Evolutionary conservation across 1,284 basidiomycete genomes (phyloP).

Genomic region (Ceratobasidium sp.): DNA sequence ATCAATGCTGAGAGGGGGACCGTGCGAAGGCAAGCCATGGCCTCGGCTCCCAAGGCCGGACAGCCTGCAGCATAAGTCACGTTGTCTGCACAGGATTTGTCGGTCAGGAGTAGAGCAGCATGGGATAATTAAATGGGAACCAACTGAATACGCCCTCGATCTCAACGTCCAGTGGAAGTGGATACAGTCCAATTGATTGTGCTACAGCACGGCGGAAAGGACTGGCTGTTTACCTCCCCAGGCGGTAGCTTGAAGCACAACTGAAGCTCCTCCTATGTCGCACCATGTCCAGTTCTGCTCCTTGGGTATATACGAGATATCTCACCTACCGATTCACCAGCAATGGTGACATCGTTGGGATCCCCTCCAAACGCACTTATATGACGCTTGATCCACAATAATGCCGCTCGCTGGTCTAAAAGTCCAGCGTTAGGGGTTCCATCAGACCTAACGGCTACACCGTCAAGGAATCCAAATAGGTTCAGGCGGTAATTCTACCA

Average conservation of each 20-base stretch:
- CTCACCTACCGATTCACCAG: conserved; percentile 39
- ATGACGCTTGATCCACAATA: conserved; percentile 41
- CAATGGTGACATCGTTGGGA: conserved; percentile 41
- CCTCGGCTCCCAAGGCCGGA: conserved; percentile 45
- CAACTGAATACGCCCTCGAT: conserved; percentile 51
- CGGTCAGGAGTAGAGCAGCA: neutral
- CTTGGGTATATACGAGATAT: too few species aligned
- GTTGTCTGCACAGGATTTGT: conserved; percentile 44
- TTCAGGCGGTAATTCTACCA: conserved; percentile 57
- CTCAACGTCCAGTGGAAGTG: conserved; percentile 48
- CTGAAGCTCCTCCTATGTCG: conserved; percentile 35
- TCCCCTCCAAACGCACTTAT: conserved; percentile 48
- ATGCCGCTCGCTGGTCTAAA: conserved; percentile 58
- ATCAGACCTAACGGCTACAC: conserved; percentile 50
- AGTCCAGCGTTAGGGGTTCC: conserved; percentile 64
- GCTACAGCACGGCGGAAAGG: conserved; percentile 37
- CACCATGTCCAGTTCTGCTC: too few species aligned
- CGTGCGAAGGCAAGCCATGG: conserved; percentile 52
- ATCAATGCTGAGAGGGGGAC: conserved; percentile 48
- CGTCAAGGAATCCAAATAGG: conserved; percentile 61
- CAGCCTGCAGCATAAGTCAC: conserved; percentile 51
- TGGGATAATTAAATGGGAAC: conserved; percentile 29
- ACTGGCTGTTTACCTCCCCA: conserved; percentile 29
- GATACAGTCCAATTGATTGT: conserved; percentile 55
- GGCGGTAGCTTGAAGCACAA: conserved; percentile 37